Evolutionary conservation across 2,329 filamentous ascomycete genomes (phyloP).

Genomic region (Simplicillium sp.): DNA sequence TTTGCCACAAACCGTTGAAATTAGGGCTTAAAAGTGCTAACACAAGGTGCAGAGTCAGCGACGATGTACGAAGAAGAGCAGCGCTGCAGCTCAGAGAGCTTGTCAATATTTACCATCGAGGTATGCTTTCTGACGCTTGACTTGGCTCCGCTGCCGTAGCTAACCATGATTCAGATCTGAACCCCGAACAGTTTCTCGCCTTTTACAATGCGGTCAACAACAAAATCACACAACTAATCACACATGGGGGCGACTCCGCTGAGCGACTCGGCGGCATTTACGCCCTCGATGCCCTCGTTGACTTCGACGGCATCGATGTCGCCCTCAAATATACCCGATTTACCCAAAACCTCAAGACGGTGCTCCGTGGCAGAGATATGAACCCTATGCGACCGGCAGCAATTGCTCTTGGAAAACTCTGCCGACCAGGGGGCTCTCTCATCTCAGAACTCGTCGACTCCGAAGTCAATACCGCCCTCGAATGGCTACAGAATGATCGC

Average conservation of each 20-base stretch:
- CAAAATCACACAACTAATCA: constrained; percentile 57
- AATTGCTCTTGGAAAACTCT: constrained; percentile 79
- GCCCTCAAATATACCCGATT: constrained; percentile 92
- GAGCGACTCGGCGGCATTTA: constrained; percentile 89
- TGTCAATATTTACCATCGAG: constrained; percentile 45
- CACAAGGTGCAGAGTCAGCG: constrained; percentile 19
- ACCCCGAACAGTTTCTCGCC: constrained; percentile 62
- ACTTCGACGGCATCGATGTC: constrained; percentile 91
- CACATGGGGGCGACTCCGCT: constrained; percentile 75
- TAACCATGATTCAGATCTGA: constrained; percentile 49
- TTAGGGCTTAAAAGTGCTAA: not conserved
- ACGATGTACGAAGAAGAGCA: constrained; percentile 43
- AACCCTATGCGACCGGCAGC: constrained; percentile 86
- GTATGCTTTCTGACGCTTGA: constrained; percentile 20
- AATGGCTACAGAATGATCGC: constrained; percentile 93
- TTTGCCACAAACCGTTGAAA: constrained; percentile 1
- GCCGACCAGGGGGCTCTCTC: constrained; percentile 82
- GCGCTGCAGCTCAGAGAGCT: constrained; percentile 46
- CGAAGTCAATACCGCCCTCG: constrained; percentile 90
- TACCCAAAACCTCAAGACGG: constrained; percentile 77
- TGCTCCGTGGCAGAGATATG: constrained; percentile 84
- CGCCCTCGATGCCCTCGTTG: constrained; percentile 84
- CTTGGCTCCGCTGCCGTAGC: not conserved
- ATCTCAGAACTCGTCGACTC: constrained; percentile 95
- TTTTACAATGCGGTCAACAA: constrained; percentile 50